Evolutionary conservation across 208 protist genomes (phyloP), one percentile per base, ranked within the genome.

Genomic region (Porcisia deanei): DNA sequence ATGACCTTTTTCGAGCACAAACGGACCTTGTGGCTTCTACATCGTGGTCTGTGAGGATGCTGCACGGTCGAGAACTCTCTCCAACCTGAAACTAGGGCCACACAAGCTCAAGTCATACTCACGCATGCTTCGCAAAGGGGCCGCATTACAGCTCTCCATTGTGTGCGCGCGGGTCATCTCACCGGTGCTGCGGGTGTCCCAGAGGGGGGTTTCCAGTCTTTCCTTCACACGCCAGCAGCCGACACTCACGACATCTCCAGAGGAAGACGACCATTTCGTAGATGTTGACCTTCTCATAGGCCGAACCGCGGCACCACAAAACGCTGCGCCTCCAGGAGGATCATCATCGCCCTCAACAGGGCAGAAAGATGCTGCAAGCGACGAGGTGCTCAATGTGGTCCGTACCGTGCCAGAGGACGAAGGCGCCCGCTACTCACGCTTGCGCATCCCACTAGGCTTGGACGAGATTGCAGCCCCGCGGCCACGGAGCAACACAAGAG

Each of bases 361-460:
- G 20, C 25, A 16, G 34, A 60, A 16, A 8, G 52, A 54, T 20
- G 37, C 2, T 43, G 16, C 49, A 54, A 43, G 53, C 18, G 43
- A 10, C n/a, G 68, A 79, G 22, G 83, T 86, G 6, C 78, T 95
- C 2, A 88, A 88, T 10, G 85, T 92, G 10, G 61, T 77, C 7
- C 82, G 88, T 3, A 43, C 71, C 39, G 34, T 39, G 0, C 77
- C 73, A 2, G 77, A 85, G n/a, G 71, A 79, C 0, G 86, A 85
- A 30, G 85, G 61, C 2, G 73, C 80, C 7, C 82, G 84, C 71
- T 88, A 83, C 76, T 95, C 91, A 16, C 82, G 91, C 6, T 77
- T 95, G 30, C 74, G 85, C 25, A 83, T 94, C 47, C 86, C 86
- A 20, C 71, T 94, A 14, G 79, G 80, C 7, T 34, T 25, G 10